These are phyloP conservation scores for Dactylis glomerata DNA, from an alignment of 176 grass and related monocot species.

Conservation along the genomic window DNA sequence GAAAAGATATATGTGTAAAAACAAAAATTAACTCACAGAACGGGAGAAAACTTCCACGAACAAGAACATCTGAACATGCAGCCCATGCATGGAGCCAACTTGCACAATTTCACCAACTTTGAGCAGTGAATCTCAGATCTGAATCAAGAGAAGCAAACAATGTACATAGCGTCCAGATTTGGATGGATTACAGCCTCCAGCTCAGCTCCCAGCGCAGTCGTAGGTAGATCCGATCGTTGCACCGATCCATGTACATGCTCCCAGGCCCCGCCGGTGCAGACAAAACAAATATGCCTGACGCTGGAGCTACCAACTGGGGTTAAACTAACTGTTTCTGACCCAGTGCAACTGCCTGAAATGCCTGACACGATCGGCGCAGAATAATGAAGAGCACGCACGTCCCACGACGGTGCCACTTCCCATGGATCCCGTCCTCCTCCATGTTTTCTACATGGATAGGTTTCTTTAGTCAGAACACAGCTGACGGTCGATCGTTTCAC, in stretches of 20 bases:
- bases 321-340: not conserved
- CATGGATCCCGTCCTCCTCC: not conserved
- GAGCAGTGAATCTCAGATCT: slow-evolving; percentile 1
- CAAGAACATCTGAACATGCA: not conserved
- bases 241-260: not conserved
- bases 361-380: not conserved
- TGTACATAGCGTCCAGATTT: not conserved
- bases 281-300: slow-evolving; percentile 15
- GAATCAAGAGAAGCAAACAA: not conserved
- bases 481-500: not conserved
- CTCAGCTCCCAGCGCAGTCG: not conserved
- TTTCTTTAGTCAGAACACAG: not conserved
- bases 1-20: not conserved
- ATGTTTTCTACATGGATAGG: slow-evolving; percentile 9
- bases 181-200: not conserved
- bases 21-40: not conserved
- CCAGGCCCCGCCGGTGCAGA: not conserved
- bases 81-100: not conserved
- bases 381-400: slow-evolving; percentile 3
- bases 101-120: not conserved
- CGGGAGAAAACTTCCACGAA: not conserved
- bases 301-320: not conserved
- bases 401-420: not conserved
- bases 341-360: not conserved
- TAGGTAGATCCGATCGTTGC: not conserved